Conservation (phyloP, 371 early-diverging fungal species). For the Umbelopsis sp. region DNA sequence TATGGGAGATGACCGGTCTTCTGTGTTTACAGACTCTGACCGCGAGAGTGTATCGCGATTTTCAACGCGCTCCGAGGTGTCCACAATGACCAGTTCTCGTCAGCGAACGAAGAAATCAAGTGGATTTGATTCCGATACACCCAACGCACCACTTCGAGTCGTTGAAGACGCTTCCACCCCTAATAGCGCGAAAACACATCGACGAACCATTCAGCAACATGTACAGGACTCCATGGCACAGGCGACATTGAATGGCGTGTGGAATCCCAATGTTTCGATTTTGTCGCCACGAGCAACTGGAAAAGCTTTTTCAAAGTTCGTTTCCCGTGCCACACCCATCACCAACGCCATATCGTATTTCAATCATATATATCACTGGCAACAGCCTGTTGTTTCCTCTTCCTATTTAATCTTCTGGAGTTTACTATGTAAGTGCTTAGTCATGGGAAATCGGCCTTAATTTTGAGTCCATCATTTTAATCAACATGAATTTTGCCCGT, state of each 20-base stretch:
- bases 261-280: slow-evolving; percentile 2
- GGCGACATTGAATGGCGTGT: slow-evolving; percentile 12
- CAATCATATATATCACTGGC: slow-evolving; percentile 11
- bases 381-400: slow-evolving; percentile 2
- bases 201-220: slow-evolving; percentile 2
- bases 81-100: not conserved
- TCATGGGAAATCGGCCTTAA: not conserved
- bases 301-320: slow-evolving; percentile 15
- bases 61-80: slow-evolving; percentile 9
- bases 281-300: slow-evolving; percentile 6
- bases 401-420: slow-evolving; percentile 15
- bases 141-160: not conserved
- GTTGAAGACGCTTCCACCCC: slow-evolving; percentile 9
- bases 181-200: not conserved
- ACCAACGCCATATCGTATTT: slow-evolving; percentile 2
- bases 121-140: slow-evolving; percentile 10
- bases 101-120: not conserved
- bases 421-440: slow-evolving; percentile 20
- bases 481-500: not conserved
- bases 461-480: too few relatives aligned
- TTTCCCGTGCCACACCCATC: slow-evolving; percentile 8
- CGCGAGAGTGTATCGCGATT: slow-evolving; percentile 18
- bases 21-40: slow-evolving; percentile 18
- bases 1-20: slow-evolving; percentile 21
- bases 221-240: slow-evolving; percentile 14